These are phyloP conservation scores for Przewalskia tangutica DNA, from an alignment of 257 asterid species.

Conservation along the genomic window DNA sequence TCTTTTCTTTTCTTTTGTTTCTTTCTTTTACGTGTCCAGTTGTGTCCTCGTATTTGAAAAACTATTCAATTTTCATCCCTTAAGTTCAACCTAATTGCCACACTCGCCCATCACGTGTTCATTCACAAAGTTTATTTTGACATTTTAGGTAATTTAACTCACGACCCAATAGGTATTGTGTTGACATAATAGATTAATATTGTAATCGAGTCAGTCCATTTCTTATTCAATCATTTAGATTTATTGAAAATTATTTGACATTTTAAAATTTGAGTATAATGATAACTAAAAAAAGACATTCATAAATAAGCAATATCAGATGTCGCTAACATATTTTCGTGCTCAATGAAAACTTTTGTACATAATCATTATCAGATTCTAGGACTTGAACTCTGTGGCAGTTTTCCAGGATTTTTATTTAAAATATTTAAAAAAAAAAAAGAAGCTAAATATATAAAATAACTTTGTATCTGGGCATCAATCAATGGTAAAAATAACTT, in stretches of 20 bases:
- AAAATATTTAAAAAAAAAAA: too few species aligned
- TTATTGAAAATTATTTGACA: neutral
- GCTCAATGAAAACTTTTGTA: too few species aligned
- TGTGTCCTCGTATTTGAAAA: neutral
- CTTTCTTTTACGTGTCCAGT: neutral
- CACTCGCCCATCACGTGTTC: neutral
- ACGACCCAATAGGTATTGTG: too few species aligned
- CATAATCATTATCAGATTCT: too few species aligned
- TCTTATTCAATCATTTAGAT: neutral
- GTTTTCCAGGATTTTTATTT: too few species aligned
- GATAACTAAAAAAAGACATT: too few species aligned
- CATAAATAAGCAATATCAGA: too few species aligned
- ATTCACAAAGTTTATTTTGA: neutral
- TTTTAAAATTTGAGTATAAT: neutral
- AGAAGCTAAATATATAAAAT: too few species aligned
- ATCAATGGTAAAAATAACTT: too few species aligned
- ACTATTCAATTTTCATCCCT: neutral
- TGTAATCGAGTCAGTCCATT: neutral
- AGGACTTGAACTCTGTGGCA: too few species aligned
- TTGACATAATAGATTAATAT: neutral
- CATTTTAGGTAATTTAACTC: neutral
- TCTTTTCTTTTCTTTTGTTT: neutral
- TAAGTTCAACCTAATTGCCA: neutral
- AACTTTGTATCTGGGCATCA: too few species aligned
- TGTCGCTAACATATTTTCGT: too few species aligned